A percentile compares a stretch with the other conserved stretches of the same genome.
These are phyloP conservation scores for Lecanicillium sp. DNA, from an alignment of 2,329 filamentous ascomycete genomes.

Conservation along the genomic window DNA sequence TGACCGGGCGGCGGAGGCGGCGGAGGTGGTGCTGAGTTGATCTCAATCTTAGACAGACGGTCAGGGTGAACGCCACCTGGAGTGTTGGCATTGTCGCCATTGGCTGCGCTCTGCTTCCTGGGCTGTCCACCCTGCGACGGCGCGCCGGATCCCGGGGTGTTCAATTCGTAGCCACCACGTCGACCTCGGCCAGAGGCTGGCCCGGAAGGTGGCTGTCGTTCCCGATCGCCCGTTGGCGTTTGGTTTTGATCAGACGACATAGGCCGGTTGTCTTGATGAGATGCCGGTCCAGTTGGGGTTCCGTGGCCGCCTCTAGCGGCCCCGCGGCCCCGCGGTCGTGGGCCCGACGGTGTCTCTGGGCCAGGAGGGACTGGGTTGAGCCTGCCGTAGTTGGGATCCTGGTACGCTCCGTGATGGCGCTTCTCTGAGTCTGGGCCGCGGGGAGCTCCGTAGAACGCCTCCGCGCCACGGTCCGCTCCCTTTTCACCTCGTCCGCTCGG, in stretches of 20 bases:
- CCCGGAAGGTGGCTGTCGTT: conserved; percentile 48
- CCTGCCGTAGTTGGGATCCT: conserved; percentile 58
- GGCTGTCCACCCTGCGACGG: conserved; percentile 36
- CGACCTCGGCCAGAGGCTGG: conserved; percentile 45
- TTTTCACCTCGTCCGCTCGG: conserved; percentile 31
- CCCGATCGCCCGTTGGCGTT: conserved; percentile 40
- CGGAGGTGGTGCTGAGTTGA: conserved; percentile 18
- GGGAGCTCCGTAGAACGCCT: conserved; percentile 31
- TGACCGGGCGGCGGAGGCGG: conserved; percentile 30
- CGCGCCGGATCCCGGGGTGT: conserved; percentile 23
- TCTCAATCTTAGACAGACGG: conserved; percentile 41
- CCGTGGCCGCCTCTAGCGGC: conserved; percentile 32
- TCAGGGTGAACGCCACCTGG: conserved; percentile 42
- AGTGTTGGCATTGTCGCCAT: conserved; percentile 20
- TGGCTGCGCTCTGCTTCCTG: conserved; percentile 29
- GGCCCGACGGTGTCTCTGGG: conserved; percentile 48
- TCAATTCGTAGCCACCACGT: conserved; percentile 38
- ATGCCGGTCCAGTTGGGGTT: conserved; percentile 30
- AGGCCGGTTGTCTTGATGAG: conserved; percentile 39
- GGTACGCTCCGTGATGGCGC: conserved; percentile 36
- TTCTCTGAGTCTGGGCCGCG: conserved; percentile 44
- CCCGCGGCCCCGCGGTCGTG: conserved; percentile 44
- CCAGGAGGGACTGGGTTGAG: conserved; percentile 47
- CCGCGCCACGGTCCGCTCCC: conserved; percentile 30
- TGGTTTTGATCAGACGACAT: conserved; percentile 33